Evolutionary conservation across 345 rosid species (phyloP), one percentile per base, ranked within the genome.

Genomic region (Eucalyptus guilfoylei): DNA sequence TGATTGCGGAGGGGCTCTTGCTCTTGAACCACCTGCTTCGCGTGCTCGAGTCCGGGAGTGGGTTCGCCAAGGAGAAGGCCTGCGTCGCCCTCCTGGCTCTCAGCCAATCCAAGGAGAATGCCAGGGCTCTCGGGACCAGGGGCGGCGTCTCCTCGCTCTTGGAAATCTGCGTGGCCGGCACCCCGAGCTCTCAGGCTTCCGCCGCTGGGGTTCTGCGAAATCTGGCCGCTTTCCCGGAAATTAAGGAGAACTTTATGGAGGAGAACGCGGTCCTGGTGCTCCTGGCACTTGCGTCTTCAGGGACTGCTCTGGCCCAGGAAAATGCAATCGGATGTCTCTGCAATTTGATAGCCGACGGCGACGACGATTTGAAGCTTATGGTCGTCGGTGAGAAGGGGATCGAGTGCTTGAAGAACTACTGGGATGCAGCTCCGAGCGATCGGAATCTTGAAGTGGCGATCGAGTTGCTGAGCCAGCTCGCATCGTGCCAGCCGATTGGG

Each of bases 151-250:
- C 96, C 16, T 94, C 99, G 45, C 92, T 97, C 2, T 88, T 97
- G 69, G 97, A 96, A 88, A 97, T 96, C 91, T 97, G 99, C 89
- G 94, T 92, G 88, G 95, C 54, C 4, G 99, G 99, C 9, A 97
- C 97, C 5, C 99, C 98, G 8, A 96, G 93, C 32, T 95, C 99
- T 1, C 99, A 96, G 88, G 98, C 94, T 80, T 94, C 94, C 81
- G 99, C 99, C 1, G 98, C 97, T 7, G 98, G 97, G 9, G 99
- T 97, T 10, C 91, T 97, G 93, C 94, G 94, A 89, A 97, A 95
- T 81, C 91, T 97, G 14, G 97, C 99, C 24, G 90, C 88, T 1
- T 92, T 95, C 54, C 47, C 52, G 11, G 99, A 97, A 88, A 94
- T 90, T 28, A 94, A 88, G 91, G 97, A 95, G 92, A 97, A 94